These are phyloP conservation scores for Hyaloscypha hepaticicola DNA, from an alignment of 495 filamentous ascomycete species.

Conservation along the genomic window DNA sequence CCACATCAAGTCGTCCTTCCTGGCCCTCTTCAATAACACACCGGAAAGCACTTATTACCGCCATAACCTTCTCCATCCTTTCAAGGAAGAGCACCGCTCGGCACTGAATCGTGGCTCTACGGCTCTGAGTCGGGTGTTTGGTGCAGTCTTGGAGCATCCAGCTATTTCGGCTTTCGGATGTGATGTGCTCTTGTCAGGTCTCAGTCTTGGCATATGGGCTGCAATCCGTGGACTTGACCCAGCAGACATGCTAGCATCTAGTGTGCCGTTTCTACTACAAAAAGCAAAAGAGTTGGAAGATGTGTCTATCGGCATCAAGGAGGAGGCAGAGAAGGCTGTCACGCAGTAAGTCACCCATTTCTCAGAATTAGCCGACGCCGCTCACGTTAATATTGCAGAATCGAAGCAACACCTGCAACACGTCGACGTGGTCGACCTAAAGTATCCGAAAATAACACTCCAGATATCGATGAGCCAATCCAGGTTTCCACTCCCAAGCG, in stretches of 20 bases:
- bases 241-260: constrained; percentile 36
- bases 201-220: constrained; percentile 54
- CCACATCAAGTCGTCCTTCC: constrained; percentile 40
- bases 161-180: constrained; percentile 46
- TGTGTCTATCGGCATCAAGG: constrained; percentile 11
- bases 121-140: constrained; percentile 37
- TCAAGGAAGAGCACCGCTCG: constrained; percentile 39
- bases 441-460: background rate
- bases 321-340: constrained; percentile 24
- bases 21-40: constrained; percentile 40
- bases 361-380: background rate
- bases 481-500: constrained; percentile 10
- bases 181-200: constrained; percentile 49
- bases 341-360: constrained; percentile 6
- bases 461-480: background rate
- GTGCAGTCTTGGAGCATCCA: constrained; percentile 48
- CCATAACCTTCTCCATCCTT: constrained; percentile 43
- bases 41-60: constrained; percentile 46
- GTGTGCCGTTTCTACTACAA: constrained; percentile 2
- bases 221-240: constrained; percentile 48
- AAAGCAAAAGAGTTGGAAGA: constrained; percentile 19
- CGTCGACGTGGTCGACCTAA: constrained; percentile 11
- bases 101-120: constrained; percentile 42
- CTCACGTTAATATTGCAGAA: constrained; percentile 1
- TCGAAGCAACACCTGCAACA: constrained; percentile 4